Evolutionary conservation across 495 filamentous ascomycete species (phyloP).

Genomic region (Hyaloscypha hepaticicola): DNA sequence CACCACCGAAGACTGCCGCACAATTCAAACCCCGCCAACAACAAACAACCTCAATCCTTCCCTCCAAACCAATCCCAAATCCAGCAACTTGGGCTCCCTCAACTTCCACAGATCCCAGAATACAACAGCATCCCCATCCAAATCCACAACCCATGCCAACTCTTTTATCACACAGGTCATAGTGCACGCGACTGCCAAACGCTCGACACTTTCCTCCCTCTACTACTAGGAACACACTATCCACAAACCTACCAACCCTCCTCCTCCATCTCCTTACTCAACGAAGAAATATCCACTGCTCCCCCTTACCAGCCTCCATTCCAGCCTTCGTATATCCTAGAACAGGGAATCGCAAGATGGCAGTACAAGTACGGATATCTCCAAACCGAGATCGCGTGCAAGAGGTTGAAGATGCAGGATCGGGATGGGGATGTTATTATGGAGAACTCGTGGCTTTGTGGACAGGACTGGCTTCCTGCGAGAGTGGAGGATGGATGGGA

Average conservation of each 20-base stretch:
- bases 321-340: too few relatives aligned
- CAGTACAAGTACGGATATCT: too few relatives aligned
- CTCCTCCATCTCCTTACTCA: too few relatives aligned
- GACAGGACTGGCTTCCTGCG: too few relatives aligned
- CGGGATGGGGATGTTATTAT: neutral
- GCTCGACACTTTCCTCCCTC: neutral
- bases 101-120: neutral
- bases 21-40: too few relatives aligned
- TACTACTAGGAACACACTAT: neutral
- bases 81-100: neutral
- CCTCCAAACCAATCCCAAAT: too few relatives aligned
- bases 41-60: too few relatives aligned
- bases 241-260: neutral
- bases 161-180: neutral
- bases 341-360: too few relatives aligned
- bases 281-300: neutral
- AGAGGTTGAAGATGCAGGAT: neutral
- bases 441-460: neutral
- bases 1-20: neutral
- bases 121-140: neutral
- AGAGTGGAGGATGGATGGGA: too few relatives aligned
- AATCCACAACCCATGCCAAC: neutral
- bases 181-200: neutral
- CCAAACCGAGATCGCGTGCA: too few relatives aligned
- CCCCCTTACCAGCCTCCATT: neutral